A percentile compares a stretch with the other conserved stretches of the same genome.
Evolutionary conservation across 768 basidiomycete genomes (phyloP).

Genomic region (Boletus pseudopeckii): DNA sequence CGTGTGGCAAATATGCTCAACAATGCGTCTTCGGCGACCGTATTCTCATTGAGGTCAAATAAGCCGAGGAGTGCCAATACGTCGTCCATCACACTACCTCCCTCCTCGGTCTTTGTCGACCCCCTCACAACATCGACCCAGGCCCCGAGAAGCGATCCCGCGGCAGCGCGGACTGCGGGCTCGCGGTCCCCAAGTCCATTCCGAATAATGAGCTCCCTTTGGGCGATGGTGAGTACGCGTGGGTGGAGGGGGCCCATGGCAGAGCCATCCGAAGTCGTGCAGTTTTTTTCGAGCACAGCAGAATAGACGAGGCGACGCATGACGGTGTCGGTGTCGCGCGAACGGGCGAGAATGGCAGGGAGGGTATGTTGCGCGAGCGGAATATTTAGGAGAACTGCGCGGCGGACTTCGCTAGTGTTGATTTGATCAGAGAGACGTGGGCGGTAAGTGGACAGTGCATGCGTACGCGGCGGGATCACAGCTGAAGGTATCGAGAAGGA

Average conservation of each 20-base stretch:
- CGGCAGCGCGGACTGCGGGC: constrained; percentile 62
- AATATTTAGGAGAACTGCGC: constrained; percentile 70
- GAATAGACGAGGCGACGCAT: constrained; percentile 75
- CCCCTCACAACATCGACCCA: constrained; percentile 69
- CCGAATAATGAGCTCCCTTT: constrained; percentile 73
- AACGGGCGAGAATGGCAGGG: constrained; percentile 65
- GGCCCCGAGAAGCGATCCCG: constrained; percentile 62
- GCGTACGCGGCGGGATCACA: constrained; percentile 78
- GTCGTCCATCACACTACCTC: constrained; percentile 33
- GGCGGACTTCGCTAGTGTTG: constrained; percentile 77
- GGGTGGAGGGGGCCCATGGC: constrained; percentile 61
- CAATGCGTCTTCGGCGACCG: constrained; percentile 72
- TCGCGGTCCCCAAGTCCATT: constrained; percentile 90
- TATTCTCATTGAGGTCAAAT: constrained; percentile 57
- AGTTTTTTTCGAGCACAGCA: constrained; percentile 48
- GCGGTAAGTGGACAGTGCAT: neutral
- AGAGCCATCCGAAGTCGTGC: constrained; percentile 26
- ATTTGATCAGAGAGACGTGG: neutral
- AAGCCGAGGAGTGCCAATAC: constrained; percentile 49
- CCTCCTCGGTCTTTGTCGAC: constrained; percentile 34
- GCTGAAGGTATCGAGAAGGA: constrained; percentile 63
- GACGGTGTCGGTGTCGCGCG: constrained; percentile 72
- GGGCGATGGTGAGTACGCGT: constrained; percentile 58
- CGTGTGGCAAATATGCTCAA: constrained; percentile 66
- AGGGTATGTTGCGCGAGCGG: constrained; percentile 55